Conservation (phyloP, 2,329 filamentous ascomycete species). For the Cadophora malorum region DNA sequence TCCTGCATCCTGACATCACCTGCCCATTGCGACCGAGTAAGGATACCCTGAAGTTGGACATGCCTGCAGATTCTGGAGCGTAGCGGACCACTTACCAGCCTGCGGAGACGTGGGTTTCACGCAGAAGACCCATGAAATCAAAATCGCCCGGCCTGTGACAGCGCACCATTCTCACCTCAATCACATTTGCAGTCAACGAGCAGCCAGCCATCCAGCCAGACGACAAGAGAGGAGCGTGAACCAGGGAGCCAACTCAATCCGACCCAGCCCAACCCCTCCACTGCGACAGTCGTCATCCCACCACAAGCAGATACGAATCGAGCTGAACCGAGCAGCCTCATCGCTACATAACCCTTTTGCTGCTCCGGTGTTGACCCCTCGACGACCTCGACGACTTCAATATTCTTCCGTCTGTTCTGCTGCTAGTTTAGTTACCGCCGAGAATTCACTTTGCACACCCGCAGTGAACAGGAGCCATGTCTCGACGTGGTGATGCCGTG, state of each 20-base stretch:
- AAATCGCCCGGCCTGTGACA: constrained; percentile 33
- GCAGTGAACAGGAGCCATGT: constrained; percentile 22
- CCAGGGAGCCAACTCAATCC: constrained; percentile 16
- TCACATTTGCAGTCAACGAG: constrained; percentile 22
- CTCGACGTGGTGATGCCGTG: constrained; percentile 28
- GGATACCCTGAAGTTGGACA: constrained; percentile 27
- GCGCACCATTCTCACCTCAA: constrained; percentile 30
- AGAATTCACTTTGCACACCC: not conserved
- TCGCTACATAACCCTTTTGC: constrained; percentile 25
- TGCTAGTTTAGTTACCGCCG: not conserved
- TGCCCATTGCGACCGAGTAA: constrained; percentile 20
- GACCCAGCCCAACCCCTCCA: constrained; percentile 34
- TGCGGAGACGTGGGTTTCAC: constrained; percentile 27
- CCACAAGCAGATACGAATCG: constrained; percentile 20
- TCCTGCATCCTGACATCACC: constrained; percentile 36
- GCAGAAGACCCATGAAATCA: constrained; percentile 20
- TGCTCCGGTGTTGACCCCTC: constrained; percentile 8
- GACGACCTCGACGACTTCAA: constrained; percentile 4
- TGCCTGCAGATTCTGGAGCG: constrained; percentile 14
- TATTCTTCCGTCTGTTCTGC: constrained; percentile 7
- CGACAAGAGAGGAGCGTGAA: not conserved
- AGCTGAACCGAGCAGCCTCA: constrained; percentile 29
- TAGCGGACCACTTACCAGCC: constrained; percentile 25
- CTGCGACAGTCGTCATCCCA: constrained; percentile 37
- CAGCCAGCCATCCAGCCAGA: constrained; percentile 20